Base-by-base conservation (phyloP, 805 yeast genomes). In the Wickerhamomyces strasburgensis region DNA sequence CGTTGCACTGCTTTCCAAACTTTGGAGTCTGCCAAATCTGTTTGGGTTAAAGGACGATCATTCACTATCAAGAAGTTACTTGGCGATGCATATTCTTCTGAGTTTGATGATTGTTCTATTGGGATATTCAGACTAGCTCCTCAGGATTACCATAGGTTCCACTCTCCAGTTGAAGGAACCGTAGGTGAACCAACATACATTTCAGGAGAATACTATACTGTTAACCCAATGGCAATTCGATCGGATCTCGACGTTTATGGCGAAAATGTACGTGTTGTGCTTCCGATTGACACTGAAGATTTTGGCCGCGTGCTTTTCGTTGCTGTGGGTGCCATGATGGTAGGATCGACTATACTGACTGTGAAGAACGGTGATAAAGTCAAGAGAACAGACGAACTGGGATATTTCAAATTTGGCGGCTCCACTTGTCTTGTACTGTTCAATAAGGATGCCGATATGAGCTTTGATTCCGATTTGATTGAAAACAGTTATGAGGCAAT, bases 321-420 rank as follows among this genome's bases (percentile, higher is more conserved):
- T 16, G 78, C 93, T 5, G 86, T 90, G 4, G 98, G 98, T 25
- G 98, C 98, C 0, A 90, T 93, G 98, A 88, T 90, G 97, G 98
- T 90, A 3, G 98, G 98, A 0, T 82, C 95, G 2, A 88, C 82
- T 2, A 72, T 87, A 0, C 58, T 90, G 19, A 80, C 90, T 0
- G 80, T 78, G 13, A 56, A 71, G 35, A 73, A 70, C 31, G 87
- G 86, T 3, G 77, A 77, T 30, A 27, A 36, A 0, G 68, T 90
- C 4, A 50, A 61, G 7, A 68, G 89, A 31, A 84, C 93, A 4
- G 89, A 84, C 29, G 98, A 90, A 51, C 60, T 90, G 19, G 98
- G 98, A 0, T 90, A 86, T 55, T 90, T 90, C 71, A 86, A 89
- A 56, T 90, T 90, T 64, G 98, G 98, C 11, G 98, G 98, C 0